Conservation (phyloP, 495 filamentous ascomycete species). For the Filosporella fistucella region DNA sequence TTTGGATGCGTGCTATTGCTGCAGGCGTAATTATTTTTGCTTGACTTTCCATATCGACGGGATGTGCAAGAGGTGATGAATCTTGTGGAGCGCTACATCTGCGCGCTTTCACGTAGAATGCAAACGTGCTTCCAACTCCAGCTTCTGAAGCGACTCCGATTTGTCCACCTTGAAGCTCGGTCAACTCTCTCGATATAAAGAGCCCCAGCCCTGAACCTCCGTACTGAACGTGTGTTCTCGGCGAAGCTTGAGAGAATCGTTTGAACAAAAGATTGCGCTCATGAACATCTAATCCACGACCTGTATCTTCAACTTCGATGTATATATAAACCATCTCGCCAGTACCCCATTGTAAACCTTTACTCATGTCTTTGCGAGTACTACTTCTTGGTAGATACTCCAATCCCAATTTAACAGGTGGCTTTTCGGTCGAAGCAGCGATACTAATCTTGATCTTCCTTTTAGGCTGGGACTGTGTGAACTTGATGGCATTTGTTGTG, state of each 20-base stretch:
- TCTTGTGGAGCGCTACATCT: slow-evolving; percentile 39
- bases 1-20: slow-evolving; percentile 45
- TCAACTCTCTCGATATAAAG: slow-evolving; percentile 74
- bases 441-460: slow-evolving; percentile 64
- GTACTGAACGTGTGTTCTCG: slow-evolving; percentile 73
- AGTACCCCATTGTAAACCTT: slow-evolving; percentile 50
- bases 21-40: slow-evolving; percentile 26
- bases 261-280: slow-evolving; percentile 55
- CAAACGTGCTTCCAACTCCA: slow-evolving; percentile 75
- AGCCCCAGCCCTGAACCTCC: slow-evolving; percentile 80
- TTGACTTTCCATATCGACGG: slow-evolving; percentile 8
- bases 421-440: slow-evolving; percentile 54
- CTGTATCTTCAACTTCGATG: slow-evolving; percentile 55
- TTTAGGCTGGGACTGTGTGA: slow-evolving; percentile 50
- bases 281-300: slow-evolving; percentile 49
- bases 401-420: slow-evolving; percentile 34
- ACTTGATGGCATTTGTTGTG: slow-evolving; percentile 76
- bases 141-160: slow-evolving; percentile 72
- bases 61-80: slow-evolving; percentile 26
- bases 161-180: slow-evolving; percentile 77
- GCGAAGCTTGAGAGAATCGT: slow-evolving; percentile 58
- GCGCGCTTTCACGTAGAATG: slow-evolving; percentile 61
- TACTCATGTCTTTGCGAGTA: slow-evolving; percentile 40
- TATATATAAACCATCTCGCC: slow-evolving; percentile 49
- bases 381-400: slow-evolving; percentile 51